A percentile compares a stretch with the other conserved stretches of the same genome.
These are phyloP conservation scores for Xylaria cubensis DNA, from an alignment of 495 filamentous ascomycete species.

Conservation along the genomic window DNA sequence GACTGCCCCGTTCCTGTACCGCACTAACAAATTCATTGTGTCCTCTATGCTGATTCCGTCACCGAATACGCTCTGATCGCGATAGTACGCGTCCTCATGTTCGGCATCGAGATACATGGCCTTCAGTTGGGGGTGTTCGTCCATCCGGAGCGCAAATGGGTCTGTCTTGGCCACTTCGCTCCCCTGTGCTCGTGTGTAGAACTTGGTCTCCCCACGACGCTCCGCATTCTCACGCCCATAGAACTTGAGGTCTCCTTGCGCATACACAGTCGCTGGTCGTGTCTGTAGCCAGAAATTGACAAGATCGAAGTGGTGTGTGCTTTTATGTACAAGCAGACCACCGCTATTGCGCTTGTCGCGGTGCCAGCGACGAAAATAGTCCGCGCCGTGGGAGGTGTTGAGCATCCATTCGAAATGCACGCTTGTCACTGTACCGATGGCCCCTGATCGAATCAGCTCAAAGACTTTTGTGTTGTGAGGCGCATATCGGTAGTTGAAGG, in stretches of 20 bases:
- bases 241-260: constrained; percentile 55
- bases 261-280: constrained; percentile 52
- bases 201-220: constrained; percentile 44
- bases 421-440: constrained; percentile 59
- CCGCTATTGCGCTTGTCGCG: constrained; percentile 64
- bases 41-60: constrained; percentile 68
- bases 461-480: constrained; percentile 59
- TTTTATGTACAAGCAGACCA: constrained; percentile 59
- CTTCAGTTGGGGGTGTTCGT: constrained; percentile 57
- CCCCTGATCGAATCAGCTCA: constrained; percentile 55
- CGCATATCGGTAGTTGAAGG: constrained; percentile 61
- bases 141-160: constrained; percentile 60
- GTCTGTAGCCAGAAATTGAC: constrained; percentile 59
- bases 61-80: constrained; percentile 64
- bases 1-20: constrained; percentile 60
- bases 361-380: constrained; percentile 69
- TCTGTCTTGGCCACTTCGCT: constrained; percentile 44
- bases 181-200: constrained; percentile 49
- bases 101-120: constrained; percentile 64
- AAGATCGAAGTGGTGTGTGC: constrained; percentile 59
- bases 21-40: constrained; percentile 64
- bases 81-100: constrained; percentile 63
- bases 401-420: constrained; percentile 68
- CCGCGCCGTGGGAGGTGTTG: constrained; percentile 64
- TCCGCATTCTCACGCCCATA: constrained; percentile 57